phyloP scores from a whole-genome alignment of 139 green algal species.

The Chlorella sp. region DNA sequence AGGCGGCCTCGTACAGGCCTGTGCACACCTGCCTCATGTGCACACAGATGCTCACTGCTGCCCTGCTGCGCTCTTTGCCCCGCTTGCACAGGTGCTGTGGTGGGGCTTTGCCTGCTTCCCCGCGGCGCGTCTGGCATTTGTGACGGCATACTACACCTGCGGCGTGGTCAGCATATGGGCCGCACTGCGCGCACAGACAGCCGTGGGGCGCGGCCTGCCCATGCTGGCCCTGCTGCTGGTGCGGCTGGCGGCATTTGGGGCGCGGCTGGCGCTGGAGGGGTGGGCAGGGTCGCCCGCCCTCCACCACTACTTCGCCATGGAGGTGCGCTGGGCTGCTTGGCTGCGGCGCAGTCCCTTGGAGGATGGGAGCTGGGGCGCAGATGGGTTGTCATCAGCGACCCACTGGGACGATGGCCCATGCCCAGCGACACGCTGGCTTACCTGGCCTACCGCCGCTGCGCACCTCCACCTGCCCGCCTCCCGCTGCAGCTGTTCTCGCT shows the following conservation, averaged over 20 bases:
- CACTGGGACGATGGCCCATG: too few relatives aligned
- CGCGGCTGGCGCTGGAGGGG: conserved; percentile 14
- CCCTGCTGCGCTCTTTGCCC: too few relatives aligned
- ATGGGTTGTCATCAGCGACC: too few relatives aligned
- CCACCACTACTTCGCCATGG: conserved; percentile 40
- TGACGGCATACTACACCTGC: conserved; percentile 29
- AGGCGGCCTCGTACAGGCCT: too few relatives aligned
- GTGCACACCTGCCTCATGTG: too few relatives aligned
- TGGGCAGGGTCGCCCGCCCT: conserved; percentile 17
- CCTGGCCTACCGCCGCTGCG: neutral
- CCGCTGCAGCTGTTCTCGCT: conserved; percentile 50
- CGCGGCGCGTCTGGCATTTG: neutral
- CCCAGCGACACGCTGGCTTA: too few relatives aligned
- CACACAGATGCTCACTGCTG: too few relatives aligned
- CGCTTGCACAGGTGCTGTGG: neutral
- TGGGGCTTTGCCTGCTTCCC: conserved; percentile 54
- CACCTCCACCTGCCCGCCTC: too few relatives aligned
- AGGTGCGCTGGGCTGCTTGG: conserved; percentile 45
- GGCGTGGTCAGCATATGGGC: conserved; percentile 19
- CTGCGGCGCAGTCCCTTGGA: too few relatives aligned
- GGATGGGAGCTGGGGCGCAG: too few relatives aligned
- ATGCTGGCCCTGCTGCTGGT: conserved; percentile 50
- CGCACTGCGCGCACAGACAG: conserved; percentile 26
- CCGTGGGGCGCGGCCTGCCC: conserved; percentile 18
- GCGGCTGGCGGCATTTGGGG: conserved; percentile 10